These are phyloP conservation scores for Leptographium galeiforme DNA, from an alignment of 2,329 filamentous ascomycete species.

Conservation along the genomic window DNA sequence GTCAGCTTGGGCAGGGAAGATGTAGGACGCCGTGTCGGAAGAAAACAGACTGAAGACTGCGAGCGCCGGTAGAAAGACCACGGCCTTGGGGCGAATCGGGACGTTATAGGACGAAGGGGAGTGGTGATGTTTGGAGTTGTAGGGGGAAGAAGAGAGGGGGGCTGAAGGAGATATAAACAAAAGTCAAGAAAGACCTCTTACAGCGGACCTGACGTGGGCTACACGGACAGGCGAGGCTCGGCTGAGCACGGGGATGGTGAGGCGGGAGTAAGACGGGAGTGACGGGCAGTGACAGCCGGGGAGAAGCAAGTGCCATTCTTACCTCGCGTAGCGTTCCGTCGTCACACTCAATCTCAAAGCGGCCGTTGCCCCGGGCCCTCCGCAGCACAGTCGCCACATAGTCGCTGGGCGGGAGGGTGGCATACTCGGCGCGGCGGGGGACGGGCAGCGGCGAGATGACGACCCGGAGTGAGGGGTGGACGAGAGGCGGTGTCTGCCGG, in stretches of 20 bases:
- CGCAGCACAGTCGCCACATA: constrained; percentile 8
- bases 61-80: no score
- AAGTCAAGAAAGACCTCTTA: background rate
- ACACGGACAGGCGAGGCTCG: background rate
- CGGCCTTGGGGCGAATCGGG: no score
- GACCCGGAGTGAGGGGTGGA: constrained; percentile 3
- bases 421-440: constrained; percentile 6
- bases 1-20: background rate
- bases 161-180: background rate
- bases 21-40: no score
- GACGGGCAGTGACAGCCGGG: background rate
- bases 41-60: background rate
- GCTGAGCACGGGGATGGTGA: no score
- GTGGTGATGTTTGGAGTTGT: no score
- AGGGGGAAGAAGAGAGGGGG: no score
- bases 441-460: constrained; percentile 6
- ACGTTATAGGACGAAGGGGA: no score
- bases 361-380: constrained; percentile 3
- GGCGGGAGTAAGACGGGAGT: background rate
- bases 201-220: background rate
- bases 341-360: constrained; percentile 11
- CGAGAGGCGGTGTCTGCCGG: background rate
- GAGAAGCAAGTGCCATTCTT: background rate
- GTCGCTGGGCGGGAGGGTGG: constrained; percentile 4
- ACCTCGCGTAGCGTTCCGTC: constrained; percentile 10